Base-by-base conservation (phyloP, 176 grass and related monocot genomes). In the Phoenix roebelenii region DNA sequence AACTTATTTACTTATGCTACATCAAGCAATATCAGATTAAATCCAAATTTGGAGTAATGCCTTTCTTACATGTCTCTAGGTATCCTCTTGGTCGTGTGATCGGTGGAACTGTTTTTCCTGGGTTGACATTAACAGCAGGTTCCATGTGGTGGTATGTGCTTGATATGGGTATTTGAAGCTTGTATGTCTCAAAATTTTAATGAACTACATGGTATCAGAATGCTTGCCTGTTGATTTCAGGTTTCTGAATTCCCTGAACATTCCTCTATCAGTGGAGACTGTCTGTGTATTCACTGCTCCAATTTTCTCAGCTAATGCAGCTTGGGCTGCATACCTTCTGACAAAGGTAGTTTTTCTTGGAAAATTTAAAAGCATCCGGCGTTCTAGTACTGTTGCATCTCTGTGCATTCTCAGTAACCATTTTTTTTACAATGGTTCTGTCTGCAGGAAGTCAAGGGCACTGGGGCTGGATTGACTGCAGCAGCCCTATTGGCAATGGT, bases 231-330 rank as follows among this genome's bases (percentile, higher is more conserved):
- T 58, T 83, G 55, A 51, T 54, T 78, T 65, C 63, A 99, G 88
- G 94, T 29, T 99, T 16, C 23, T 90, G 22, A 99, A 99, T 51
- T 85, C 85, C 71, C 66, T 93, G 22, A 99, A 99, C 80, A 89
- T 99, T 58, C 94, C 85, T 54, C 58, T 99, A 56, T 99, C 85
- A 2, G 94, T 93, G 73, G 94, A 99, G 77, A 99, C 94, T 48
- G 94, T 99, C n/a, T 99, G 94, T 69, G 94, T 99, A 58, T 99
- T 99, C 61, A 99, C 94, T 14, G 94, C 94, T 81, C 94, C 93
- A 53, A 80, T 98, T 75, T 98, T 98, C 74, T 98, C 93, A 4
- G 93, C 93, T 67, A 80, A 74, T 60, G 93, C 93, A 79, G 67
- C 93, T 3, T 98, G 93, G 93, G 87, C 93, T 66, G 89, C 93